These are phyloP conservation scores for Fraxinus excelsior DNA, from an alignment of 257 asterid species.

Conservation along the genomic window DNA sequence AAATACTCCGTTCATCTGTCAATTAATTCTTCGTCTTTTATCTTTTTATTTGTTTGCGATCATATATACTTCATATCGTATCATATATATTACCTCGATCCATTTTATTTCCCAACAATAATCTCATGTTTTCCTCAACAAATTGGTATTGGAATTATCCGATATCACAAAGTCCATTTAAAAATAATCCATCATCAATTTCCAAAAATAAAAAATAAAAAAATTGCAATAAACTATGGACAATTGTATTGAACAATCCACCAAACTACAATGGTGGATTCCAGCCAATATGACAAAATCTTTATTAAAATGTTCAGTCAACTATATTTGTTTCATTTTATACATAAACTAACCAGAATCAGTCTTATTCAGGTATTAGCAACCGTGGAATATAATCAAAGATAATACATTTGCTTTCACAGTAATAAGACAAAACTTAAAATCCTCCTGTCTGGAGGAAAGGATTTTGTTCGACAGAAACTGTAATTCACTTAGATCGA, in stretches of 20 bases:
- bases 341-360: constrained; percentile 12
- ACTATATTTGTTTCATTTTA: constrained; percentile 15
- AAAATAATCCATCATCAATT: background rate
- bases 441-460: background rate
- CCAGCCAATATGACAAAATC: background rate
- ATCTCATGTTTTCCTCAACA: too few species aligned
- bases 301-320: background rate
- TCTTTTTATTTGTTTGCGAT: too few species aligned
- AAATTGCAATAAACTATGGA: background rate
- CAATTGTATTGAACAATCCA: background rate
- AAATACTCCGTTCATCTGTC: too few species aligned
- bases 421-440: background rate
- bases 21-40: too few species aligned
- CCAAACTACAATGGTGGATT: background rate
- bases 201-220: background rate
- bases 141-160: too few species aligned
- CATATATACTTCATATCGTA: too few species aligned
- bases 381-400: constrained; percentile 9
- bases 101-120: too few species aligned
- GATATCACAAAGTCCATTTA: too few species aligned
- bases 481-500: background rate
- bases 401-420: constrained; percentile 8
- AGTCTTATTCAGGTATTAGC: background rate
- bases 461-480: background rate
- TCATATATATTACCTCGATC: too few species aligned